Evolutionary conservation across 2,329 filamentous ascomycete species (phyloP).

Genomic region (Emmonsiellopsis sp.): DNA sequence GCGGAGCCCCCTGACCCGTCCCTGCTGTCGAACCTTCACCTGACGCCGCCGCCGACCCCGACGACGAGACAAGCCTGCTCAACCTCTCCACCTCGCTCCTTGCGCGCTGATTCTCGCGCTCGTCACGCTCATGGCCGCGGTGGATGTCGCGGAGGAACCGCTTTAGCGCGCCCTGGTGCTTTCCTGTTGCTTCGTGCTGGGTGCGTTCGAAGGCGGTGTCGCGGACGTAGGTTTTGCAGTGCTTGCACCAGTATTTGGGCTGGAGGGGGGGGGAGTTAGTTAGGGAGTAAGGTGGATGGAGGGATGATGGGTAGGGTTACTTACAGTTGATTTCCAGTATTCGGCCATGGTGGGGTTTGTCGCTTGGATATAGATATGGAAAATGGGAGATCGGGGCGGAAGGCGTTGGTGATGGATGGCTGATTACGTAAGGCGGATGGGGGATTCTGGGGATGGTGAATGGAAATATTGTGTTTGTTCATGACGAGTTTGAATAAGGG

Average conservation of each 20-base stretch:
- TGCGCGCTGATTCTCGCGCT: conserved; percentile 71
- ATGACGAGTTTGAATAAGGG: too few species aligned
- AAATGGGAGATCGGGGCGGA: not conserved
- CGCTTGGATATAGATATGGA: not conserved
- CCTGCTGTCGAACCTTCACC: too few species aligned
- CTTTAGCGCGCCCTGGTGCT: conserved; percentile 78
- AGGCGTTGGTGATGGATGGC: too few species aligned
- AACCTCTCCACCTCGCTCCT: conserved; percentile 77
- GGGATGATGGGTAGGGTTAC: conserved; percentile 12
- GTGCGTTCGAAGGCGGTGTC: conserved; percentile 84
- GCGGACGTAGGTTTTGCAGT: conserved; percentile 81
- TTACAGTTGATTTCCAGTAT: conserved; percentile 91
- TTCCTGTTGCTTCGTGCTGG: conserved; percentile 79
- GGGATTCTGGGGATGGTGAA: too few species aligned
- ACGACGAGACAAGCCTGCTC: conserved; percentile 57
- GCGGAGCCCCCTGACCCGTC: not conserved
- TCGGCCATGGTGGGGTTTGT: conserved; percentile 60
- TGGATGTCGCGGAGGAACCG: conserved; percentile 85
- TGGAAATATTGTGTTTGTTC: too few species aligned
- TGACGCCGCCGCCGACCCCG: conserved; percentile 25
- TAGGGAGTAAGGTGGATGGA: not conserved
- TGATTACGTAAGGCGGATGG: not conserved
- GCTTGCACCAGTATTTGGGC: conserved; percentile 96
- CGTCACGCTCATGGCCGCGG: conserved; percentile 68
- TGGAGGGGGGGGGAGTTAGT: conserved; percentile 17